Conservation (phyloP, 371 early-diverging fungal genomes). For the Basidiobolus meristosporus region DNA sequence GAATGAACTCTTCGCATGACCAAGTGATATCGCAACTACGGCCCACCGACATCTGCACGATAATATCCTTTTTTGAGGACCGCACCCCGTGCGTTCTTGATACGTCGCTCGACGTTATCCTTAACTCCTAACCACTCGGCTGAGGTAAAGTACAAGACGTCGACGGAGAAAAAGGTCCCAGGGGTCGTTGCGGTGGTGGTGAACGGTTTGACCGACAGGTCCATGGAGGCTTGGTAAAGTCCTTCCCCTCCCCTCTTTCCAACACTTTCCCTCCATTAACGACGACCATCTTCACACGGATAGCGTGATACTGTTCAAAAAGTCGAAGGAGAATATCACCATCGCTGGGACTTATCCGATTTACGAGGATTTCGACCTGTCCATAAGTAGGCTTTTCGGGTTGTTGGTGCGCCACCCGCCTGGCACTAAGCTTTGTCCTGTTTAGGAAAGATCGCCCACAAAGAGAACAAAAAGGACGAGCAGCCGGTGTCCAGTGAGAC, state of each 20-base stretch:
- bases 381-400: slow-evolving; percentile 10
- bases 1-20: no score
- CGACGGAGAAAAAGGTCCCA: not conserved
- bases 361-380: slow-evolving; percentile 17
- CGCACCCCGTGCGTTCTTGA: no score
- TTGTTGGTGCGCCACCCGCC: not conserved
- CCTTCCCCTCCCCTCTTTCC: no score
- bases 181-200: slow-evolving; percentile 1
- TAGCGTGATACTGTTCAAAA: slow-evolving; percentile 17
- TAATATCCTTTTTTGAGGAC: slow-evolving; percentile 8
- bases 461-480: slow-evolving; percentile 12
- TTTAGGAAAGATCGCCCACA: slow-evolving; percentile 1
- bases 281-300: no score
- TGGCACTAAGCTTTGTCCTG: not conserved
- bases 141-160: not conserved
- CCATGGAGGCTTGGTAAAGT: slow-evolving; percentile 1
- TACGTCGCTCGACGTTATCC: no score
- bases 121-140: not conserved
- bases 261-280: no score
- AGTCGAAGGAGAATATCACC: slow-evolving; percentile 7
- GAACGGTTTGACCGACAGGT: not conserved
- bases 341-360: slow-evolving; percentile 14
- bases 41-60: slow-evolving; percentile 13
- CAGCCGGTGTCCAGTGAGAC: slow-evolving; percentile 11
- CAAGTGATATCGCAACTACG: slow-evolving; percentile 3